Percentiles rank a stretch among this genome's conserved stretches.
phyloP scores from a whole-genome alignment of 2,329 filamentous ascomycete genomes.

The Malbranchea zuffiana region DNA sequence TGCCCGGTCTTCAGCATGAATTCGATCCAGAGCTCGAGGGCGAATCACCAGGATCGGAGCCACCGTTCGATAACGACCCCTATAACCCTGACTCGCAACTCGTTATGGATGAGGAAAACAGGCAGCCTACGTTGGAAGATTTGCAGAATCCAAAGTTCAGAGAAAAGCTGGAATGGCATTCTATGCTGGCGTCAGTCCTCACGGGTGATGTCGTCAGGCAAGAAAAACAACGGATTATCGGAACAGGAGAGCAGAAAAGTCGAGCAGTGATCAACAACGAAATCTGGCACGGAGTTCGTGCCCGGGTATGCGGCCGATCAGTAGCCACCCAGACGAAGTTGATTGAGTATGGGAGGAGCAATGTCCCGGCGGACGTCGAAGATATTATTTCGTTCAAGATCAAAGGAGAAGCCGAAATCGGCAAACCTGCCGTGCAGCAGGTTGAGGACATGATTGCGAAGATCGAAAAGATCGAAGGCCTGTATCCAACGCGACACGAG shows the following conservation, averaged over 20 bases:
- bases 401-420: constrained; percentile 82
- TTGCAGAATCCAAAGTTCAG: constrained; percentile 76
- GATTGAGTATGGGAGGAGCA: constrained; percentile 69
- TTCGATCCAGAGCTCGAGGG: constrained; percentile 79
- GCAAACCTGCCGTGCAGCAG: constrained; percentile 77
- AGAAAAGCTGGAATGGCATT: constrained; percentile 92
- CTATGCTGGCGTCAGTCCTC: constrained; percentile 89
- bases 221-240: constrained; percentile 91
- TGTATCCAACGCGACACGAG: constrained; percentile 71
- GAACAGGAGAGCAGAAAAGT: constrained; percentile 62
- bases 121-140: constrained; percentile 81
- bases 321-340: constrained; percentile 75
- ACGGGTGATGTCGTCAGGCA: constrained; percentile 96
- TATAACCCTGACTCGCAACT: constrained; percentile 89
- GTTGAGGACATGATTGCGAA: constrained; percentile 80
- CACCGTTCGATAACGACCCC: constrained; percentile 67
- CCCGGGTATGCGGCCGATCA: constrained; percentile 72
- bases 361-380: constrained; percentile 65
- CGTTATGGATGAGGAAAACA: constrained; percentile 82
- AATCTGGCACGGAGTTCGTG: constrained; percentile 79
- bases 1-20: constrained; percentile 43
- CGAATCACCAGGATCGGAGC: constrained; percentile 76
- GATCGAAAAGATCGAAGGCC: constrained; percentile 75
- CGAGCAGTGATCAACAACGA: constrained; percentile 57
- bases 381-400: constrained; percentile 89